Percentiles rank a stretch among this genome's conserved stretches.
Evolutionary conservation across 768 basidiomycete species (phyloP).

Genomic region (Naganishia randhawae): DNA sequence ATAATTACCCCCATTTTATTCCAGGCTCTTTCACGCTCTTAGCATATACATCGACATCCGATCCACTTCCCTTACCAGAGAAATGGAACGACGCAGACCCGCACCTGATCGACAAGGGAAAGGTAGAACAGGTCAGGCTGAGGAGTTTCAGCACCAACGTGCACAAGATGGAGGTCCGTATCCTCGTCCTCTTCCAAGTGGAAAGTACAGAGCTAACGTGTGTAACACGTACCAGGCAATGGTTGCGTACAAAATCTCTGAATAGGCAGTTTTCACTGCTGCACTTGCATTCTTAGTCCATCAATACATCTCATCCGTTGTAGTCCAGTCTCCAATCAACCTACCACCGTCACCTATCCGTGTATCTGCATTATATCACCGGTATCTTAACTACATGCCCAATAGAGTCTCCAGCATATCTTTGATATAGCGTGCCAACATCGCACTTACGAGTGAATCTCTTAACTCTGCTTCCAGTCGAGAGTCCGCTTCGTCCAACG

Average conservation of each 20-base stretch:
- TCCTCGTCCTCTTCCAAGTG: neutral
- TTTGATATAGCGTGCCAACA: too few species aligned
- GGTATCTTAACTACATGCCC: too few species aligned
- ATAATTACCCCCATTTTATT: neutral
- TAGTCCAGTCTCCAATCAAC: too few species aligned
- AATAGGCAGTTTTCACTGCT: neutral
- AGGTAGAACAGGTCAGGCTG: conserved; percentile 70
- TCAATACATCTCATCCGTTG: neutral
- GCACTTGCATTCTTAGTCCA: neutral
- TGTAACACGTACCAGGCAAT: conserved; percentile 2
- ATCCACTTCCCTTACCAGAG: conserved; percentile 85
- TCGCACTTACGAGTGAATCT: too few species aligned
- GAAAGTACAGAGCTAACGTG: neutral
- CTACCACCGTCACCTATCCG: too few species aligned
- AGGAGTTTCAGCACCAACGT: conserved; percentile 94
- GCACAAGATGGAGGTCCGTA: conserved; percentile 66
- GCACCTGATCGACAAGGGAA: conserved; percentile 83
- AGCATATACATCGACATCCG: conserved; percentile 73
- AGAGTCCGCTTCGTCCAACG: too few species aligned
- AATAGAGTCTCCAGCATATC: too few species aligned
- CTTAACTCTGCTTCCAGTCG: too few species aligned
- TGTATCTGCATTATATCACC: too few species aligned
- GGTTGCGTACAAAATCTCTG: conserved; percentile 26
- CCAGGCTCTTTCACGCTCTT: conserved; percentile 87
- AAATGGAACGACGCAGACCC: conserved; percentile 97